Conservation (phyloP, 371 early-diverging fungal genomes). For the Mucor velutinosus region DNA sequence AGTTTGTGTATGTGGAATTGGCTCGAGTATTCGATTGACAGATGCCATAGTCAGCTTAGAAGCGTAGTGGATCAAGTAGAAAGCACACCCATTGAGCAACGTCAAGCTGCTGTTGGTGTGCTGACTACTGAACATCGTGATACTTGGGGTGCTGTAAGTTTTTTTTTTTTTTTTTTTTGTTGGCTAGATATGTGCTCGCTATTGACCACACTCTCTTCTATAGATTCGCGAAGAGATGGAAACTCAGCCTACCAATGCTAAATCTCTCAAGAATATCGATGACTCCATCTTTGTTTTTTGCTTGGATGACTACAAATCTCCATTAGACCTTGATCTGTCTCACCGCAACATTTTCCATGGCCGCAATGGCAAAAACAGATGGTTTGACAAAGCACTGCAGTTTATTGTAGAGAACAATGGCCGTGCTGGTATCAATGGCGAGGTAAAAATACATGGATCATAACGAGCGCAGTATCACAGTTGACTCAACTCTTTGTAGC, state of each 20-base stretch:
- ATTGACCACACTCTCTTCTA: background rate
- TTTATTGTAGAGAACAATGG: slow-evolving; percentile 86
- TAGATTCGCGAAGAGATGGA: slow-evolving; percentile 44
- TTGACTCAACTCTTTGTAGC: slow-evolving; percentile 42
- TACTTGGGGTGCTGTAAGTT: slow-evolving; percentile 64
- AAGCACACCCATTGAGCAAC: slow-evolving; percentile 33
- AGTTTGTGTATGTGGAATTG: background rate
- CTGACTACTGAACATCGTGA: slow-evolving; percentile 88
- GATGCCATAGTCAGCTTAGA: slow-evolving; percentile 55
- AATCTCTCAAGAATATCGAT: slow-evolving; percentile 72
- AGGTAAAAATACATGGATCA: slow-evolving; percentile 51
- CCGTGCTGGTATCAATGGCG: slow-evolving; percentile 92
- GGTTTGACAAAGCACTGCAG: slow-evolving; percentile 95
- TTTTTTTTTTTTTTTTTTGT: background rate
- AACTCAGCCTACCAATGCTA: slow-evolving; percentile 51
- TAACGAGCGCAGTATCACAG: too few species aligned
- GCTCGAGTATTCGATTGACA: background rate
- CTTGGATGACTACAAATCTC: slow-evolving; percentile 76
- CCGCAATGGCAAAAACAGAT: slow-evolving; percentile 80
- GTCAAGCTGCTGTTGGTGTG: slow-evolving; percentile 73
- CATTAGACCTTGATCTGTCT: slow-evolving; percentile 60
- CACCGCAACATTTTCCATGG: slow-evolving; percentile 83
- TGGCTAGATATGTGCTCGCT: background rate
- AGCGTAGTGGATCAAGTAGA: slow-evolving; percentile 66
- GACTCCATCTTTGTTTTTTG: slow-evolving; percentile 84